Evolutionary conservation across 306 rosid genomes (phyloP), one percentile per base, ranked within the genome.

Genomic region (Chamaecrista fasciculata): DNA sequence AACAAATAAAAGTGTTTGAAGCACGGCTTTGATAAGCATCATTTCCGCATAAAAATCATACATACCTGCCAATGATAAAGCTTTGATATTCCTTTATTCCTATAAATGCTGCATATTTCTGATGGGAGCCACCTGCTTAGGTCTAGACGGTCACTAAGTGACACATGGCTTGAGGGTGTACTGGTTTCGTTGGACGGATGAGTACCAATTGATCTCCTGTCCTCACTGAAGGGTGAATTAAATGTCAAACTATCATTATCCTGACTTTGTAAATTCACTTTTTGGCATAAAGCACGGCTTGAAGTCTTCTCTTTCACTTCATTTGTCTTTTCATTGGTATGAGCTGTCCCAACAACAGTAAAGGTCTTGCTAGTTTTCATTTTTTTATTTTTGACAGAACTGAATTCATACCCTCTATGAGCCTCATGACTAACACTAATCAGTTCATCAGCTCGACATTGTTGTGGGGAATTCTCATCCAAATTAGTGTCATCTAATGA

Each of bases 41-140:
- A 55, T 18, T 37, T 62, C 57, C 25, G n/a, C 52, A 49, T 40
- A 37, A 65, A 70, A 46, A 49, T 67, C 36, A 80, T 26, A 4
- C 4, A 59, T 88, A 90, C 97, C 97, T 94, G 98, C 98, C 98
- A 94, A 46, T 78, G 77, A 76, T 94, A 91, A 65, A 94, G 85
- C 76, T 85, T 90, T 33, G 84, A 80, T 67, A 94, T 88, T 82
- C 98, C 97, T 83, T 72, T 94, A 76, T 76, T 86, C 78, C 85
- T 81, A 79, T 90, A 94, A 55, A 85, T 71, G 74, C 84, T 80
- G 79, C 97, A 90, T 77, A 94, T 79, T 85, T 94, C 98, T 72
- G 86, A 75, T 55, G 96, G 89, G 71, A 94, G 92, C 98, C 97
- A 94, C 67, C 79, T 65, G 50, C 67, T 79, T 67, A 94, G 83